Conservation (phyloP, 768 basidiomycete genomes). For the Rhodotorula toruloides region DNA sequence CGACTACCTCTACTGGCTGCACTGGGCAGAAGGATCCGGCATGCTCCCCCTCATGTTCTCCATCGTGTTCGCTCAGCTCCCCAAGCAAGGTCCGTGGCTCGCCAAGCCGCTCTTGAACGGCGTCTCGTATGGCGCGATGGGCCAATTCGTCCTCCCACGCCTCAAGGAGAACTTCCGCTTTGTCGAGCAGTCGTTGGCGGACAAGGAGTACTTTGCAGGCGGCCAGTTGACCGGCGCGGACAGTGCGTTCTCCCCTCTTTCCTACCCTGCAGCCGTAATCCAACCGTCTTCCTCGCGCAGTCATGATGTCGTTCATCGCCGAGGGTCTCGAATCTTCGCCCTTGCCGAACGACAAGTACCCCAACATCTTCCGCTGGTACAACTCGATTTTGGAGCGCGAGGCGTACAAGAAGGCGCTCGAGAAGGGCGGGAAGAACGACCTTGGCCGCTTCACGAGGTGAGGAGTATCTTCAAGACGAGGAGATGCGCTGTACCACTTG, state of each 20-base stretch:
- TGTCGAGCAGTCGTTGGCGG: conserved; percentile 16
- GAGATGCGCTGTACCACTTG: no score
- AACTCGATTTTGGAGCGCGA: conserved; percentile 4
- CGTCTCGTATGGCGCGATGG: conserved; percentile 4
- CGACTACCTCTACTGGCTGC: conserved; percentile 33
- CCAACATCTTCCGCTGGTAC: conserved; percentile 25
- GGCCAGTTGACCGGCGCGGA: conserved; percentile 28
- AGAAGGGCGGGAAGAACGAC: conserved; percentile 22
- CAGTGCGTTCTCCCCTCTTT: conserved; percentile 4
- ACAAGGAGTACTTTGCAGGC: conserved; percentile 29
- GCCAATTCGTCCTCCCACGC: conserved; percentile 10
- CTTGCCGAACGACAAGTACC: neutral
- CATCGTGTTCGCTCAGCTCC: conserved; percentile 25
- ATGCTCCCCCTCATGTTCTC: conserved; percentile 29
- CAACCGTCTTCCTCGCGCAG: neutral
- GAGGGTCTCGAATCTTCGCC: conserved; percentile 20
- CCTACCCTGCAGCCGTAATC: neutral
- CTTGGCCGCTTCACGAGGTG: conserved; percentile 17
- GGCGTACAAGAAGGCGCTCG: conserved; percentile 17
- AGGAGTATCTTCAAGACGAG: no score
- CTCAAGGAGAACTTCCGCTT: conserved; percentile 7
- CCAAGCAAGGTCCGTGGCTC: conserved; percentile 22
- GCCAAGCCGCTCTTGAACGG: conserved; percentile 13
- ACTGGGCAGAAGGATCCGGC: conserved; percentile 26
- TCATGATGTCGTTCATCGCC: conserved; percentile 31